Base-by-base conservation (phyloP, 2,329 filamentous ascomycete genomes). In the Penicillium sp. region DNA sequence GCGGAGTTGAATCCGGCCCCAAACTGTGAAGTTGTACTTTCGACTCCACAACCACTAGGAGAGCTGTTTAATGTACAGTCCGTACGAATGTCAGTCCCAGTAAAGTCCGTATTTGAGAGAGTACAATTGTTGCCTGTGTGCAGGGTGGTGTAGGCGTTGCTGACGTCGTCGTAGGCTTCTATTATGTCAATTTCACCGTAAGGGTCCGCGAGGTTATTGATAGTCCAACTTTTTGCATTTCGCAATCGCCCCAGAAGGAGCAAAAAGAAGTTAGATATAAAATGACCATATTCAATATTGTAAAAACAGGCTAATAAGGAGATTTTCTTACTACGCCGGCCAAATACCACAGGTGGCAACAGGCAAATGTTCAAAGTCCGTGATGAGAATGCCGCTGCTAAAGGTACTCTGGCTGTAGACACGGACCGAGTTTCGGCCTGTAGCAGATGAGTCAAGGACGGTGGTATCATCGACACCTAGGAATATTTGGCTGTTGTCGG, bases 1-100 rank as follows among this genome's bases (percentile, higher is more conserved):
- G 71, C 64, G 5, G 66, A 59, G 61, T 82, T 87, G 70, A 87
- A 81, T 0, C 71, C 76, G 3, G 70, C 68, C 26, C 84, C 84
- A 55, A 79, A 85, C 49, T 67, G 70, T 21, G 71, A 68, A 30
- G 68, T 61, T 16, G 73, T 64, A 24, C 75, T 74, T 38, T 71
- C 52, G 12, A 78, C 72, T 1, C 71, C 71, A 57, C 78, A 78
- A 11, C 70, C 71, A 18, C 73, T 65, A 0, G 67, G 66, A 7
- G 68, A 68, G 8, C 66, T 63, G 16, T 64, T 62, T 35, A 79
- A 72, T 61, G 81, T 75, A 65, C 82, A 83, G 59, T 80, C 74
- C 0, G 72, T 71, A 0, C 77, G 79, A 18, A 74, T 71, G 18
- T 82, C 66, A 2, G 67, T 71, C 16, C 83, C 83, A 5, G 74